phyloP scores from a whole-genome alignment of 108 stramenopile species.

The Cylindrotheca fusiformis region DNA sequence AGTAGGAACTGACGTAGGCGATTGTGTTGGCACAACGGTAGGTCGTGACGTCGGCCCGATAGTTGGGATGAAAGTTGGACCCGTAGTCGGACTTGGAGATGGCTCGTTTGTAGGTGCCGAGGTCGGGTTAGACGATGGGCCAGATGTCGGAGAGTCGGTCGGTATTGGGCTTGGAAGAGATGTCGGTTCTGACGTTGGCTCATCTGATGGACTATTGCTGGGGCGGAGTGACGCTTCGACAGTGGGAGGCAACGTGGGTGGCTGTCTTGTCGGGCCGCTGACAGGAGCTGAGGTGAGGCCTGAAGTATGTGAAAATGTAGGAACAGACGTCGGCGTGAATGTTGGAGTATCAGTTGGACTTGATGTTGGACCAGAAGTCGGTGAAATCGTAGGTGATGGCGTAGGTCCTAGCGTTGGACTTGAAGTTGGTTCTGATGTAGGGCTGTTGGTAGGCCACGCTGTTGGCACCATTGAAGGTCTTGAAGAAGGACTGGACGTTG shows the following conservation, averaged over 20 bases:
- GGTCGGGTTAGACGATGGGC: background rate
- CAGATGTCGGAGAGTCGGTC: background rate
- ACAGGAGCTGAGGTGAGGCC: background rate
- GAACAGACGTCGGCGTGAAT: background rate
- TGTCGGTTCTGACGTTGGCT: background rate
- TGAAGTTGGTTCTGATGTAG: too few relatives aligned
- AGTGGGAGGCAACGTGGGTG: background rate
- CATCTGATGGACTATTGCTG: background rate
- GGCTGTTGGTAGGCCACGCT: conserved; percentile 17
- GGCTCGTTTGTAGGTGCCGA: background rate
- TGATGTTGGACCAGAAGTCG: background rate
- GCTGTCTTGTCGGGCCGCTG: background rate
- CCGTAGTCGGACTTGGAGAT: background rate
- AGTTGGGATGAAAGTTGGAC: background rate
- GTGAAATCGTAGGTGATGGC: too few relatives aligned
- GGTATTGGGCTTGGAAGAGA: too few relatives aligned
- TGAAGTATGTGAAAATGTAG: background rate
- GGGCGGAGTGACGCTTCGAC: background rate
- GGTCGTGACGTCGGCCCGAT: conserved; percentile 2
- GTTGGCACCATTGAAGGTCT: too few relatives aligned
- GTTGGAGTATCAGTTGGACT: background rate
- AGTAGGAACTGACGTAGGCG: background rate
- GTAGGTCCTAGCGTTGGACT: too few relatives aligned
- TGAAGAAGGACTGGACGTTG: too few relatives aligned
- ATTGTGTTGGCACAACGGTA: background rate